Evolutionary conservation across 768 basidiomycete species (phyloP).

Genomic region (Rubroboletus pulcherrimus): DNA sequence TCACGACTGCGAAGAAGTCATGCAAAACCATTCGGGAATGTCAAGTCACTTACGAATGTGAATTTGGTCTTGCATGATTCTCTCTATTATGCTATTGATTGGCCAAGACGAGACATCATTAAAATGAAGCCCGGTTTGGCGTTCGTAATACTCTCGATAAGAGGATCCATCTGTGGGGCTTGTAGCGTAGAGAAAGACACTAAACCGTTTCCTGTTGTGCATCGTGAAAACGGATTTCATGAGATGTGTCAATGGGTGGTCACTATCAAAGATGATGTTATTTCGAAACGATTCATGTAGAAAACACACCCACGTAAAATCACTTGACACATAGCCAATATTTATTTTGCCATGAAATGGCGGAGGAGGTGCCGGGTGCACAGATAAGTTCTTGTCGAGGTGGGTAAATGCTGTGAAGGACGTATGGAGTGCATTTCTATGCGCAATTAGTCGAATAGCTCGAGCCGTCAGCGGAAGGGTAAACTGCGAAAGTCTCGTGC

Average conservation of each 20-base stretch:
- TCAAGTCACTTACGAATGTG: slow-evolving; percentile 38
- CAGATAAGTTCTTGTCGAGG: slow-evolving; percentile 17
- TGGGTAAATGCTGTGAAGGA: slow-evolving; percentile 41
- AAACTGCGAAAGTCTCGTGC: slow-evolving; percentile 34
- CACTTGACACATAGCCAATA: slow-evolving; percentile 47
- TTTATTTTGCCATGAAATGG: slow-evolving; percentile 40
- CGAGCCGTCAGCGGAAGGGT: slow-evolving; percentile 42
- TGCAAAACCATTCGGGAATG: neutral
- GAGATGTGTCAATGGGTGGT: slow-evolving; percentile 50
- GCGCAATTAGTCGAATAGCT: slow-evolving; percentile 42
- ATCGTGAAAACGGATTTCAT: slow-evolving; percentile 49
- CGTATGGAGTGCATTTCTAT: slow-evolving; percentile 45
- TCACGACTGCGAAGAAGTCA: slow-evolving; percentile 34
- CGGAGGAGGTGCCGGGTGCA: slow-evolving; percentile 42
- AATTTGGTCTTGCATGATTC: slow-evolving; percentile 40
- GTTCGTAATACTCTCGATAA: slow-evolving; percentile 42
- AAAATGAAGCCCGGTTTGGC: slow-evolving; percentile 35
- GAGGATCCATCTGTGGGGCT: slow-evolving; percentile 44
- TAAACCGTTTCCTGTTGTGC: slow-evolving; percentile 39
- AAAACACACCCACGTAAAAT: slow-evolving; percentile 39
- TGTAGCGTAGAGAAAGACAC: slow-evolving; percentile 46
- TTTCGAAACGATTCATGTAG: neutral
- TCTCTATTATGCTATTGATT: slow-evolving; percentile 34
- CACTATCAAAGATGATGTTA: slow-evolving; percentile 26
- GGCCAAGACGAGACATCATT: slow-evolving; percentile 41